Conservation (phyloP, 495 filamentous ascomycete species). For the Penicillium taxi region DNA sequence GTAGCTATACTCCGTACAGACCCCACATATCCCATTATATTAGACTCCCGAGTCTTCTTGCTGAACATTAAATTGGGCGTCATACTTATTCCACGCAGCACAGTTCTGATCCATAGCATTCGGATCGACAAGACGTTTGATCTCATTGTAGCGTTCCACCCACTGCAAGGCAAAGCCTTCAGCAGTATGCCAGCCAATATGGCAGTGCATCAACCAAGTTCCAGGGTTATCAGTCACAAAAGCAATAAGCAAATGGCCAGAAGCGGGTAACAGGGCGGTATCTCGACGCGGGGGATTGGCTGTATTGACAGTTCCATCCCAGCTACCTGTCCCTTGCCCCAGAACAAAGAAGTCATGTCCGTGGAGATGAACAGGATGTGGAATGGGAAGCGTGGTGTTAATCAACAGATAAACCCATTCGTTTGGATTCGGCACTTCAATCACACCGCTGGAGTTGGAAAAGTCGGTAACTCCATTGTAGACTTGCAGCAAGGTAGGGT, state of each 20-base stretch:
- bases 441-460: conserved; percentile 2
- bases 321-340: background rate
- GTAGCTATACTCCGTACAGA: too few relatives aligned
- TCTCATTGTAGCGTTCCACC: conserved; percentile 6
- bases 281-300: conserved; percentile 1
- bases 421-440: conserved; percentile 37
- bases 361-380: conserved; percentile 22
- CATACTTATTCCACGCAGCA: conserved; percentile 2
- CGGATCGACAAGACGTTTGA: conserved; percentile 3
- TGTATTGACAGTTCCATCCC: too few relatives aligned
- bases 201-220: conserved; percentile 10
- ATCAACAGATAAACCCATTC: conserved; percentile 50
- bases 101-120: conserved; percentile 13
- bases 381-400: conserved; percentile 11
- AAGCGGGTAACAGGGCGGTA: background rate
- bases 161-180: conserved; percentile 8
- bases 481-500: conserved; percentile 14
- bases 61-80: background rate
- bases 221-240: conserved; percentile 9
- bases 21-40: background rate
- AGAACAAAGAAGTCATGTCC: conserved; percentile 23
- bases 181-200: conserved; percentile 10
- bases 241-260: background rate
- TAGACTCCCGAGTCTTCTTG: conserved; percentile 7
- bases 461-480: conserved; percentile 10